phyloP scores from a whole-genome alignment of 164 flowering plant genomes.

The Nymphaea thermarum region DNA sequence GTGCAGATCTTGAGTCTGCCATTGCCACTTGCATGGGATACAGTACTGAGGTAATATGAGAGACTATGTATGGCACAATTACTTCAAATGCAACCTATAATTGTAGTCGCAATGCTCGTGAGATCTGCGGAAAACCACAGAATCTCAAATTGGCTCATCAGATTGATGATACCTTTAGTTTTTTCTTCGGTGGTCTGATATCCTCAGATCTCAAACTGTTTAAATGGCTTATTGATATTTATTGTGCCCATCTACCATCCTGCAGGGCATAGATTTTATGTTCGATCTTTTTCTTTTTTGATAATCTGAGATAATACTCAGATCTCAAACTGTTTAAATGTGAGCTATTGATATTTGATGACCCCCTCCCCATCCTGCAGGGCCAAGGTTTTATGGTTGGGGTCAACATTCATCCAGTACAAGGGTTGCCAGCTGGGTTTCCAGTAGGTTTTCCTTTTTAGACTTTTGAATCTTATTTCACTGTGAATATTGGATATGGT shows the following conservation, averaged over 20 bases:
- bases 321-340: too few relatives aligned
- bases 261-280: too few relatives aligned
- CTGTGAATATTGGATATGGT: not conserved
- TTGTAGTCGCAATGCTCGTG: not conserved
- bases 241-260: not conserved
- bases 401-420: conserved; percentile 74
- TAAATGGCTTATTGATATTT: not conserved
- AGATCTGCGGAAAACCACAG: not conserved
- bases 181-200: too few relatives aligned
- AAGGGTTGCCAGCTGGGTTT: conserved; percentile 81
- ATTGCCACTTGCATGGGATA: conserved; percentile 89
- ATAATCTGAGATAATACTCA: too few relatives aligned
- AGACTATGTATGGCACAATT: not conserved
- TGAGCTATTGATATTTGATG: too few relatives aligned
- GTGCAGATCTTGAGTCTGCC: conserved; percentile 98
- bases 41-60: conserved; percentile 49
- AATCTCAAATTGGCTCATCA: not conserved
- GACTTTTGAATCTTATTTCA: conserved; percentile 3
- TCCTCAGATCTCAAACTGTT: too few relatives aligned
- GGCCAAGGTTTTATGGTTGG: conserved; percentile 99
- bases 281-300: too few relatives aligned
- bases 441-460: conserved; percentile 34
- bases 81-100: too few relatives aligned
- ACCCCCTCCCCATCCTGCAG: conserved; percentile 19
- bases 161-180: not conserved